Evolutionary conservation across 176 grass and related monocot genomes (phyloP).

Genomic region (Thinopyrum elongatum): DNA sequence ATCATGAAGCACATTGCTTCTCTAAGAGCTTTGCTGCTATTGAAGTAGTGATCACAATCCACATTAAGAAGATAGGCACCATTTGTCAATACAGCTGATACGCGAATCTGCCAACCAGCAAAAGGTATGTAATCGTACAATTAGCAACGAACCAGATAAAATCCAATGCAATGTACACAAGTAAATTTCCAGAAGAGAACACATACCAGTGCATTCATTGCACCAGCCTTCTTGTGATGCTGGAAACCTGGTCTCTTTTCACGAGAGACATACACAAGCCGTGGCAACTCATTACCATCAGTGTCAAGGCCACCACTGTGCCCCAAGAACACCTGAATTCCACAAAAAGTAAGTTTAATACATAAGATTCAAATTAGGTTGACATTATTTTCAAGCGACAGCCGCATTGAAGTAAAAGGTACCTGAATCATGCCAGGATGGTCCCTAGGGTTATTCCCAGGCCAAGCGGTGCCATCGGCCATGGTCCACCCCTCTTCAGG

Average conservation of each 20-base stretch:
- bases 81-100: conserved; percentile 97
- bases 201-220: conserved; percentile 98
- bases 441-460: conserved; percentile 96
- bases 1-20: conserved; percentile 99
- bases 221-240: conserved; percentile 99
- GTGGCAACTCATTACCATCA: conserved; percentile 93
- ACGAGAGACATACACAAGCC: conserved; percentile 99
- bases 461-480: conserved; percentile 97
- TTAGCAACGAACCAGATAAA: conserved; percentile 22
- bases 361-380: conserved; percentile 2
- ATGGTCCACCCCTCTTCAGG: conserved; percentile 99
- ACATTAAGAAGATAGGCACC: conserved; percentile 99
- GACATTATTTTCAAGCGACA: background rate
- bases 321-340: conserved; percentile 89
- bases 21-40: conserved; percentile 98
- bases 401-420: conserved; percentile 5
- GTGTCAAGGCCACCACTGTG: conserved; percentile 99
- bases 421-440: conserved; percentile 99
- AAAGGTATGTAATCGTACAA: conserved; percentile 24
- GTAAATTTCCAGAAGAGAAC: conserved; percentile 16
- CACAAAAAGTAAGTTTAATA: conserved; percentile 23
- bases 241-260: conserved; percentile 99
- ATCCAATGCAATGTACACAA: background rate
- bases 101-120: conserved; percentile 73
- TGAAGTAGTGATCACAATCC: conserved; percentile 99